Base-by-base conservation (phyloP, 495 filamentous ascomycete genomes). In the Penicillium verhagenii region DNA sequence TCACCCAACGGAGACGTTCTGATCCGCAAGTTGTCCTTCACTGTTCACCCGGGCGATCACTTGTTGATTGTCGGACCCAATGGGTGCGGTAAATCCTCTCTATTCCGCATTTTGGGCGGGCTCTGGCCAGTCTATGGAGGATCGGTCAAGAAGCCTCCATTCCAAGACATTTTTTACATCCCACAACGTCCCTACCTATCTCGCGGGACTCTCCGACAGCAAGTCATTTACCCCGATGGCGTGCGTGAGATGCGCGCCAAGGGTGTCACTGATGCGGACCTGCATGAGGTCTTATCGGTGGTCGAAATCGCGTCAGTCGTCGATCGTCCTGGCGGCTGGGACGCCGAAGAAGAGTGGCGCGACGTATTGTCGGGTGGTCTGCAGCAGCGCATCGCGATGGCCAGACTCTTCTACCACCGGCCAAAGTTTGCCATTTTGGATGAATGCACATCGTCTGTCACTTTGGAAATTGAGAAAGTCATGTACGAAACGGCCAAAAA, bases 71-170 rank as follows among this genome's bases (percentile, higher is more conserved):
- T 97, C 23, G 94, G 94, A 2, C 94, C 94, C 16, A 98, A 98
- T 67, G 94, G 94, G 20, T 98, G 94, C 70, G 94, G 94, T 37
- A 98, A 98, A 70, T 96, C 90, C 0, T 92, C 87, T 18, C 82
- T 98, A 4, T 98, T 98, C 78, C 85, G 94, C 23, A 98, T 98
- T 64, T 81, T 98, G 29, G 94, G 94, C 47, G 94, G 94, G 7
- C 82, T 98, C 1, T 98, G 94, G 94, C 94, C 94, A n/a, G 95
- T 97, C 28, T 97, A 97, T 72, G 94, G 94, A 53, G 94, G 94
- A 33, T 88, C 80, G 1, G 94, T 98, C 21, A 82, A 86, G 60
- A 97, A 96, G 66, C 94, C 95, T 5, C 84, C 87, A 0, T 90
- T 90, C 58, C 82, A 86, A 40, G 87, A 93, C 61, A 97, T 98